These are phyloP conservation scores for Gymnopus androsaceus DNA, from an alignment of 1,284 basidiomycete species.

Conservation along the genomic window DNA sequence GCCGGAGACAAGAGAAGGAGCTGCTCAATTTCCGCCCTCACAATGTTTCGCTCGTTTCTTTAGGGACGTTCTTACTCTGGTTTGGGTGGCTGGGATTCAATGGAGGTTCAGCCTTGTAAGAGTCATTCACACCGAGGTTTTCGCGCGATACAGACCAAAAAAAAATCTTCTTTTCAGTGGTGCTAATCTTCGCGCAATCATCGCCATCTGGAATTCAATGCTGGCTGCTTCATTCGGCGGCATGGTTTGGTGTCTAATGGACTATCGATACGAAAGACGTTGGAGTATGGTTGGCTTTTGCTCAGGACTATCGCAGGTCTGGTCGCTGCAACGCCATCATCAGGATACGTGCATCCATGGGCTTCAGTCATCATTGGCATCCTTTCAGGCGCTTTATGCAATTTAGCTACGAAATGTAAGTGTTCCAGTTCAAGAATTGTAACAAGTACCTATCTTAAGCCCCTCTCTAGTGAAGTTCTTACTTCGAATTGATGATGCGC, in stretches of 20 bases:
- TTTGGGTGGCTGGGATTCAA: conserved; percentile 82
- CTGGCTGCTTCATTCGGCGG: conserved; percentile 76
- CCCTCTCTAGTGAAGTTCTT: conserved; percentile 60
- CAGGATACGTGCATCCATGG: conserved; percentile 68
- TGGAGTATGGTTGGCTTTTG: conserved; percentile 89
- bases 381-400: conserved; percentile 75
- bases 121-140: background rate
- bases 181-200: conserved; percentile 86
- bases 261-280: conserved; percentile 81
- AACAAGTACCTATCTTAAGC: conserved; percentile 9
- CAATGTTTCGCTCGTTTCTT: conserved; percentile 87
- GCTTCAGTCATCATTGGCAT: conserved; percentile 78
- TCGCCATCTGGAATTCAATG: conserved; percentile 91
- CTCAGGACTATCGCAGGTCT: conserved; percentile 85
- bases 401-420: conserved; percentile 86
- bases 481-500: conserved; percentile 75
- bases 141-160: background rate
- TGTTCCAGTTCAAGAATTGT: no score
- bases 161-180: no score
- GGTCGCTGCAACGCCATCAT: conserved; percentile 89
- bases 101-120: conserved; percentile 71
- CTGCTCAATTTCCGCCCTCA: conserved; percentile 89
- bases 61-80: conserved; percentile 91
- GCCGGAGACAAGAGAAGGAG: conserved; percentile 77
- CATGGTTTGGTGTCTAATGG: conserved; percentile 87